These are phyloP conservation scores for Ensete ventricosum DNA, from an alignment of 176 grass and related monocot species.

Conservation along the genomic window DNA sequence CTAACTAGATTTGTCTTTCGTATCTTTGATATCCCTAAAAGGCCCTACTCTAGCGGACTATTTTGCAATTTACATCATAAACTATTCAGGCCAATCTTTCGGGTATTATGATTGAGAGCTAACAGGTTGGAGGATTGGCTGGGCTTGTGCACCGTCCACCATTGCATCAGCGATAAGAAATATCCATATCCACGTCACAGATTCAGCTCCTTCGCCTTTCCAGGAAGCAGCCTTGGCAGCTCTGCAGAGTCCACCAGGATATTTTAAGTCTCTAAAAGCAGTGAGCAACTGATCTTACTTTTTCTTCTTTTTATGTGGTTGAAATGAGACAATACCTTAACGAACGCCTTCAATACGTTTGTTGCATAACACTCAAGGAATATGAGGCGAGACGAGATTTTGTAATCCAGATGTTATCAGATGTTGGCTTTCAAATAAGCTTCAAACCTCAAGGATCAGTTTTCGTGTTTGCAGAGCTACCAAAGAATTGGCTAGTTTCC, in stretches of 20 bases:
- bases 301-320: background rate
- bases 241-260: conserved; percentile 39
- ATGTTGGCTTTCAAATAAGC: conserved; percentile 50
- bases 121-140: conserved; percentile 90
- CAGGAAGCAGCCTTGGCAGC: conserved; percentile 82
- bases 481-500: conserved; percentile 48
- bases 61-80: background rate
- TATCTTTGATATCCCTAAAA: background rate
- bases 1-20: background rate
- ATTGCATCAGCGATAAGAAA: conserved; percentile 80
- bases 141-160: conserved; percentile 59
- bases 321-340: background rate
- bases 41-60: background rate
- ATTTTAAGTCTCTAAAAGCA: conserved; percentile 57
- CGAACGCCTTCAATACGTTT: background rate
- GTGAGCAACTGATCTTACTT: conserved; percentile 27
- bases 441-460: conserved; percentile 77
- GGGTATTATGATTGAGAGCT: background rate
- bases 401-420: conserved; percentile 57
- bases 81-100: background rate
- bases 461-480: conserved; percentile 75
- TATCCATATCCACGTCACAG: conserved; percentile 71
- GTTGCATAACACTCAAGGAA: conserved; percentile 34
- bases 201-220: conserved; percentile 95
- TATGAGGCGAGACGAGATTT: conserved; percentile 56